Percentiles rank a stretch among this genome's conserved stretches.
Evolutionary conservation across 2,329 filamentous ascomycete genomes (phyloP).

Genomic region (Fonsecaea monophora): DNA sequence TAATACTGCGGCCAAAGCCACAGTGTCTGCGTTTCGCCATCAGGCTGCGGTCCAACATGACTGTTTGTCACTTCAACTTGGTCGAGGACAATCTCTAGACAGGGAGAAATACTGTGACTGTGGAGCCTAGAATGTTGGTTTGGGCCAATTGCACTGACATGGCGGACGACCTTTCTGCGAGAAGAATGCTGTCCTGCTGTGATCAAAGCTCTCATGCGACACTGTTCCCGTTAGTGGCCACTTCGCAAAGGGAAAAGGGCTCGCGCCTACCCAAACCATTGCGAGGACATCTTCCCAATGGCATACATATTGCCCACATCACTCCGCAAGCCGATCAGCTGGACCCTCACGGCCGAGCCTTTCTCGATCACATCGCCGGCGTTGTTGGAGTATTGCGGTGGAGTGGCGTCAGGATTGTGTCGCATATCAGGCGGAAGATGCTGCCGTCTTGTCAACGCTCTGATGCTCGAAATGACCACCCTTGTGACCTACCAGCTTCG

Average conservation of each 20-base stretch:
- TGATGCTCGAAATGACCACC: conserved; percentile 12
- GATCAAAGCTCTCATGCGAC: conserved; percentile 12
- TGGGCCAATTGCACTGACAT: neutral
- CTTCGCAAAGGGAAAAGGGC: neutral
- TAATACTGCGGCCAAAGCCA: neutral
- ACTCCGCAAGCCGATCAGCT: conserved; percentile 90
- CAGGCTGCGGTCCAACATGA: neutral
- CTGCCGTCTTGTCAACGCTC: conserved; percentile 38
- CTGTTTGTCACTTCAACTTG: neutral
- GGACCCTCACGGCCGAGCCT: conserved; percentile 89
- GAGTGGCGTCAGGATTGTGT: conserved; percentile 93
- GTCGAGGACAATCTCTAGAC: neutral
- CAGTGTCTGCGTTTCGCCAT: neutral
- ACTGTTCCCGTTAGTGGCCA: conserved; percentile 14
- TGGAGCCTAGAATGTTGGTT: neutral
- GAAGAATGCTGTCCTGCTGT: neutral
- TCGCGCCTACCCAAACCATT: conserved; percentile 55
- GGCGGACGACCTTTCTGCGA: neutral
- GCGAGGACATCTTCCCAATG: conserved; percentile 94
- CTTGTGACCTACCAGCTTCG: conserved; percentile 49
- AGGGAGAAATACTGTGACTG: neutral
- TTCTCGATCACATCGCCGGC: conserved; percentile 94
- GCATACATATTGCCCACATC: conserved; percentile 96
- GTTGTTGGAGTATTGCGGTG: conserved; percentile 91
- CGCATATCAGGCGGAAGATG: conserved; percentile 86